Conservation (phyloP, 148 eudicot species). For the Rhododendron ovatum region DNA sequence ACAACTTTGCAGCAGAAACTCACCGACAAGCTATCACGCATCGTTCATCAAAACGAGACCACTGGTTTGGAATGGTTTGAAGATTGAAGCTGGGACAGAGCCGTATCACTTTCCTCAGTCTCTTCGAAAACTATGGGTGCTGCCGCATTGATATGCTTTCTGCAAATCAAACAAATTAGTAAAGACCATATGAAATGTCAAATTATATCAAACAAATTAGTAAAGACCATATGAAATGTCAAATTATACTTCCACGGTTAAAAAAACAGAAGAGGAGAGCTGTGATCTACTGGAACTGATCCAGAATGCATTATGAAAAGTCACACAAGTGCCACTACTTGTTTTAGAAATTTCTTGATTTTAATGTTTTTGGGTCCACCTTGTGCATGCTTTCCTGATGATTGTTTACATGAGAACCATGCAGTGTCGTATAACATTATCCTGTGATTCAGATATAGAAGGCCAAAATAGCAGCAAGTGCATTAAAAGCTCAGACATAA, state of each 20-base stretch:
- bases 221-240: not conserved
- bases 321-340: not conserved
- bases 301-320: not conserved
- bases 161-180: slow-evolving; percentile 10
- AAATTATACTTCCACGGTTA: not conserved
- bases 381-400: not conserved
- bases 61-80: slow-evolving; percentile 32
- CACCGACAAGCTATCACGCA: slow-evolving; percentile 1
- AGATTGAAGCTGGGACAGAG: slow-evolving; percentile 37
- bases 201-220: not conserved
- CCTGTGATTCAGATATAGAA: not conserved
- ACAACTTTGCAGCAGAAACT: not conserved
- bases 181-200: not conserved
- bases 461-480: not conserved
- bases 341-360: not conserved
- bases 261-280: not conserved
- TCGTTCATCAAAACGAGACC: slow-evolving; percentile 39
- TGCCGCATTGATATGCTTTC: slow-evolving; percentile 37
- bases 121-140: slow-evolving; percentile 42
- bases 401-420: not conserved
- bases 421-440: not conserved
- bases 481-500: not conserved
- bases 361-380: not conserved
- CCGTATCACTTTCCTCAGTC: slow-evolving; percentile 50
- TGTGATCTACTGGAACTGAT: not conserved